Base-by-base conservation (phyloP, 2,329 filamentous ascomycete species). In the Neurospora crassa region DNA sequence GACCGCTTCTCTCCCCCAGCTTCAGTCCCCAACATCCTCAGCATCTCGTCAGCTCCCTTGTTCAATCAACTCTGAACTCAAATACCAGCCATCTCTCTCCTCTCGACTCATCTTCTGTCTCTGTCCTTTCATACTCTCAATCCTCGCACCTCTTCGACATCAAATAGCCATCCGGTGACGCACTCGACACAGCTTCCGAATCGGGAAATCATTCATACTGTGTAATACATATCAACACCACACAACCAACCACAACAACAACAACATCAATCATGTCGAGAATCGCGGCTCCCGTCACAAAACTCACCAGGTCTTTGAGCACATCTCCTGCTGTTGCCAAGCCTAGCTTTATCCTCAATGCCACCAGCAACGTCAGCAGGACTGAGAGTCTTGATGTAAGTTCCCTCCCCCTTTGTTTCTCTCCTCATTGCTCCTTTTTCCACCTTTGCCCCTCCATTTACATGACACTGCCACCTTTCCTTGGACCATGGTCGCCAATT, bases 261-360 rank as follows among this genome's bases (percentile, higher is more conserved):
- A 47, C 43, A 40, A 10, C 67, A 43, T 68, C 63, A 71, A 67
- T 69, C 69, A 87, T 87, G 75, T 76, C 76, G 82, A 81, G 85
- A 77, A 81, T 87, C 73, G 84, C 84, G 18, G 81, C 83, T 67
- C 84, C 85, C 78, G 79, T 83, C 74, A 78, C 81, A 77, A 86
- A 86, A 79, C 81, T 87, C 77, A 74, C 83, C 74, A 82, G 85
- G 74, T 80, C 82, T 68, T 76, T 86, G 73, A 79, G 81, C 77
- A 80, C 83, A 71, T 80, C 84, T n/a, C 78, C 83, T 29, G 77
- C 81, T 29, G 75, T 79, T 40, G 75, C 78, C 68, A 79, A 79
- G 67, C 77, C 79, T 41, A 77, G 76, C 73, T 76, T 81, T 42
- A 75, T 81, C 67, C 77, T 81, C 75, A 78, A 79, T 72, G 77